Percentiles rank a stretch among this genome's conserved stretches.
Conservation (phyloP, 345 rosid genomes). For the Firmiana major region DNA sequence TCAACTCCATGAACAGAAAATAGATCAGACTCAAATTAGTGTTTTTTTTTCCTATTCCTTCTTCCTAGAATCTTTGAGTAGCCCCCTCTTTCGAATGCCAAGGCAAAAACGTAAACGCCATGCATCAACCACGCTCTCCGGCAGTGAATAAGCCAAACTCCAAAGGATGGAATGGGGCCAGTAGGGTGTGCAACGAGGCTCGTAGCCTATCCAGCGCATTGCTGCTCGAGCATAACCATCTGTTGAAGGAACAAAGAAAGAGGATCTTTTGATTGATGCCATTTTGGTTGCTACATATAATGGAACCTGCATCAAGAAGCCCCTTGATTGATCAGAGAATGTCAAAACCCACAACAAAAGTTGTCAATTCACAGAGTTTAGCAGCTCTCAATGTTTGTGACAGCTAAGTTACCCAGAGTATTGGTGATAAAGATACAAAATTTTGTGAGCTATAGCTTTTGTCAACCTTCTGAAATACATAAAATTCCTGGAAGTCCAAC, state of each 20-base stretch:
- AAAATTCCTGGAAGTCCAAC: neutral
- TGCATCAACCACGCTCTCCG: conserved; percentile 47
- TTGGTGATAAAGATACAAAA: neutral
- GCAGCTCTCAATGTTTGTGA: neutral
- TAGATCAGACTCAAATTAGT: neutral
- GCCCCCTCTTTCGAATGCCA: conserved; percentile 59
- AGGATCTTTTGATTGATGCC: conserved; percentile 66
- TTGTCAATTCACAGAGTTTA: neutral
- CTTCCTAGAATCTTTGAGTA: conserved; percentile 65
- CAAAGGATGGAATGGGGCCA: conserved; percentile 78
- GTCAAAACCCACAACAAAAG: neutral
- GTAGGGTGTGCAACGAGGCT: conserved; percentile 72
- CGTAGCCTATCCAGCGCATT: conserved; percentile 61
- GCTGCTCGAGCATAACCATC: conserved; percentile 68
- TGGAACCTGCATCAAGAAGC: conserved; percentile 48
- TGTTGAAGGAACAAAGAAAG: conserved; percentile 66
- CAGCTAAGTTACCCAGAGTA: neutral
- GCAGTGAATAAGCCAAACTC: conserved; percentile 39
- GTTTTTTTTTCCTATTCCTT: conserved; percentile 30
- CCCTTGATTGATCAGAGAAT: neutral
- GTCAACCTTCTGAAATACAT: neutral
- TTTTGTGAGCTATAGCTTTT: neutral
- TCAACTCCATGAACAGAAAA: neutral
- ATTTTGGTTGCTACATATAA: conserved; percentile 81
- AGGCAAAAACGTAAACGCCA: conserved; percentile 48